phyloP scores from a whole-genome alignment of 2,329 filamentous ascomycete species.

The Triangularia setosa region DNA sequence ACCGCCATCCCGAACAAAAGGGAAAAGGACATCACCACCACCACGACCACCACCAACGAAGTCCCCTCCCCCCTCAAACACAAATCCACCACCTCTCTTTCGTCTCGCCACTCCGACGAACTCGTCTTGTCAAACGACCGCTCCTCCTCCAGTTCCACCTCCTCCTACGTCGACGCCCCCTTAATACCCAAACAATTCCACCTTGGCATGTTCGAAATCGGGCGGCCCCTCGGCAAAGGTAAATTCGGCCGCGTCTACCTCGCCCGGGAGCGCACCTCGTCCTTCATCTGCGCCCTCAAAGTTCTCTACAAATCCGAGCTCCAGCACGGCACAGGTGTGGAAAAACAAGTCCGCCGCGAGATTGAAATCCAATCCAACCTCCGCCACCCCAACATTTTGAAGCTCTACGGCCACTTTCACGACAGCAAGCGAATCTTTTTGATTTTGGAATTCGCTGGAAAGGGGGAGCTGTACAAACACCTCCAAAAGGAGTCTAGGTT shows the following conservation, averaged over 20 bases:
- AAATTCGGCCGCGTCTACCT: conserved; percentile 87
- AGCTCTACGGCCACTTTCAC: conserved; percentile 84
- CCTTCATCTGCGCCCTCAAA: conserved; percentile 83
- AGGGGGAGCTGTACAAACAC: conserved; percentile 86
- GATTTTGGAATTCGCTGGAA: conserved; percentile 81
- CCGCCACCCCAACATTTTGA: conserved; percentile 78
- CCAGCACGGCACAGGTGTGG: conserved; percentile 69
- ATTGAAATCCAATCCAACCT: conserved; percentile 89
- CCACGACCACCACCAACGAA: conserved; percentile 2
- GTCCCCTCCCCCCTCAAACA: conserved; percentile 42
- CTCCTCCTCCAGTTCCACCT: conserved; percentile 27
- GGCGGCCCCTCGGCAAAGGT: conserved; percentile 78
- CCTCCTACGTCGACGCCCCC: conserved; percentile 24
- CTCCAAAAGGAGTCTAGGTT: conserved; percentile 74
- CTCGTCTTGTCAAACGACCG: conserved; percentile 41
- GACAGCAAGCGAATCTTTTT: conserved; percentile 84
- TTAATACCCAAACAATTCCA: conserved; percentile 64
- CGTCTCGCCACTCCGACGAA: conserved; percentile 47
- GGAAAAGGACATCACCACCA: not conserved
- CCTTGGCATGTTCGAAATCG: conserved; percentile 92
- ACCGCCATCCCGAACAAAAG: conserved; percentile 18
- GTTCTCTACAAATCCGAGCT: conserved; percentile 82
- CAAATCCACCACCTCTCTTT: conserved; percentile 31
- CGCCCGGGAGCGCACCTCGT: conserved; percentile 71
- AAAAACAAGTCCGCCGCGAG: conserved; percentile 83